These are phyloP conservation scores for Claviceps lovelessii DNA, from an alignment of 2,329 filamentous ascomycete genomes.

Conservation along the genomic window DNA sequence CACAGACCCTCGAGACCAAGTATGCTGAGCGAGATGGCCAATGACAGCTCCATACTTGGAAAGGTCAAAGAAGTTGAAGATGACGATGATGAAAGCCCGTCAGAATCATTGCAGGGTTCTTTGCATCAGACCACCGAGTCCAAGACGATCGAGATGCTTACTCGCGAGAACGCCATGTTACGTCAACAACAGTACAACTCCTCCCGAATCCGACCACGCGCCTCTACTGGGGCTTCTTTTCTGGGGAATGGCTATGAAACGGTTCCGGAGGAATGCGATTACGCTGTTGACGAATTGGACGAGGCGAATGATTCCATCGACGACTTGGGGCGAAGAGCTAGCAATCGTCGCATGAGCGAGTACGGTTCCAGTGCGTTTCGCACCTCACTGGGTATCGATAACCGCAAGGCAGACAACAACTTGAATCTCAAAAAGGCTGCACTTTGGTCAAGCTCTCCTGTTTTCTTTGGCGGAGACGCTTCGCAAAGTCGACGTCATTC, in stretches of 20 bases:
- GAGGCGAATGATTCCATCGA: conserved; percentile 40
- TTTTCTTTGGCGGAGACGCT: conserved; percentile 48
- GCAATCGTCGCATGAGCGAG: conserved; percentile 43
- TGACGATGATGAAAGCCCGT: conserved; percentile 46
- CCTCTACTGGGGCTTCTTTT: conserved; percentile 41
- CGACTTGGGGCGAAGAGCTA: conserved; percentile 31
- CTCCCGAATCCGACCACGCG: conserved; percentile 40
- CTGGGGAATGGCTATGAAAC: conserved; percentile 42
- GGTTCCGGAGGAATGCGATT: conserved; percentile 53
- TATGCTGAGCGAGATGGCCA: conserved; percentile 60
- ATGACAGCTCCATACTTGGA: conserved; percentile 44
- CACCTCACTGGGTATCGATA: conserved; percentile 39
- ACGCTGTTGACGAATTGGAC: conserved; percentile 58
- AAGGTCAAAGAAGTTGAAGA: conserved; percentile 60
- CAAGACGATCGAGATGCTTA: conserved; percentile 48
- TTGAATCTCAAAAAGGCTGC: conserved; percentile 45
- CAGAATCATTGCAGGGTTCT: conserved; percentile 32
- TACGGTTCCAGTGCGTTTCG: conserved; percentile 33
- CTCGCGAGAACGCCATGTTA: conserved; percentile 48
- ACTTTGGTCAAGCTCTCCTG: conserved; percentile 58
- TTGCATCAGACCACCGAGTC: conserved; percentile 42
- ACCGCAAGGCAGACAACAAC: conserved; percentile 48
- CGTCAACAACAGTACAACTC: conserved; percentile 34
- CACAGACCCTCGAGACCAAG: conserved; percentile 69
- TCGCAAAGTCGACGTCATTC: conserved; percentile 69